These are phyloP conservation scores for Sporobolomyces roseus DNA, from an alignment of 768 basidiomycete genomes.

Conservation along the genomic window DNA sequence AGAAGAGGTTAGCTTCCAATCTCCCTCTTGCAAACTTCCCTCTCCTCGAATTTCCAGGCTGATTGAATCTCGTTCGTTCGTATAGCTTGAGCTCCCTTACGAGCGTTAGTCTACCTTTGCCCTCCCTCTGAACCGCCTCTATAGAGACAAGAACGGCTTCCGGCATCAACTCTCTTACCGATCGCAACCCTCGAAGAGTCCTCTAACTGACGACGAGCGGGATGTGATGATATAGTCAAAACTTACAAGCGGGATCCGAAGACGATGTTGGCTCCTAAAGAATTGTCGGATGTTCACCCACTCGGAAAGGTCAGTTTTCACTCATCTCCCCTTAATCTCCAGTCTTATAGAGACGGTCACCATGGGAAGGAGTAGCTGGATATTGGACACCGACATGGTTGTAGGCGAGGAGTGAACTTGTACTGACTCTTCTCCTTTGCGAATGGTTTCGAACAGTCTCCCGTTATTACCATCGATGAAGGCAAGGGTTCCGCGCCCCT, in stretches of 20 bases:
- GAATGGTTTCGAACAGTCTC: conserved; percentile 12
- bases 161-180: background rate
- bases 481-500: background rate
- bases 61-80: background rate
- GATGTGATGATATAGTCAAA: conserved; percentile 37
- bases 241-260: conserved; percentile 27
- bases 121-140: background rate
- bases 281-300: conserved; percentile 24
- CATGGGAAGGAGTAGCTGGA: no score
- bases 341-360: no score
- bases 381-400: no score
- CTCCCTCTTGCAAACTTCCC: background rate
- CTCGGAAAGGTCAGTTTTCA: conserved; percentile 26
- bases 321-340: background rate
- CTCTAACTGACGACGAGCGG: no score
- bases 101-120: conserved; percentile 5
- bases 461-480: conserved; percentile 30
- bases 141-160: no score
- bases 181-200: background rate
- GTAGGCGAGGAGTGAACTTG: background rate
- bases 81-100: conserved; percentile 31
- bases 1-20: conserved; percentile 24
- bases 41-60: background rate
- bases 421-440: background rate
- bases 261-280: conserved; percentile 16